A percentile compares a stretch with the other conserved stretches of the same genome.
Conservation (phyloP, 169 alveolate genomes). For the Plasmodium vivax region DNA sequence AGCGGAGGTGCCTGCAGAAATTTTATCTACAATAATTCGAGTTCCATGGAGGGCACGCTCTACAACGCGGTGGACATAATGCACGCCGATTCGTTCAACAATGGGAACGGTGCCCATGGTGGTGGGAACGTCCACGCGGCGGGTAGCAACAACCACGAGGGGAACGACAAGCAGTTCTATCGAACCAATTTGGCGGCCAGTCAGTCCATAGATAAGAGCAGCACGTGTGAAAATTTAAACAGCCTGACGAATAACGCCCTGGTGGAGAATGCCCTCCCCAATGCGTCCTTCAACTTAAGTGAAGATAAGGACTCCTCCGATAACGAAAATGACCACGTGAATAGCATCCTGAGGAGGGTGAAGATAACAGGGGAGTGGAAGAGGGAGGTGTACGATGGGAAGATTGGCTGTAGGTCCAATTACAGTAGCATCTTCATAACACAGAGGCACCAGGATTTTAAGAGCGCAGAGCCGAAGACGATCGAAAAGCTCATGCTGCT, state of each 20-base stretch:
- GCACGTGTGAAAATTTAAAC: not conserved
- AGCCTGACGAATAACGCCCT: not conserved
- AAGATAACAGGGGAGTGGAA: slow-evolving; percentile 84
- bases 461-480: slow-evolving; percentile 87
- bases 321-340: not conserved
- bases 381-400: slow-evolving; percentile 85
- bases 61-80: not conserved
- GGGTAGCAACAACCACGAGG: not conserved
- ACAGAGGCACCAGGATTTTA: slow-evolving; percentile 87
- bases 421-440: slow-evolving; percentile 88
- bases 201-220: not conserved
- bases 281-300: not conserved
- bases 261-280: not conserved
- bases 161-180: not conserved
- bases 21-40: not conserved
- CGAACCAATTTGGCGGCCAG: not conserved
- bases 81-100: not conserved
- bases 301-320: not conserved
- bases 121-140: not conserved
- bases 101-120: not conserved
- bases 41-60: not conserved
- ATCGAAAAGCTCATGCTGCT: slow-evolving; percentile 84
- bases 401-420: slow-evolving; percentile 89
- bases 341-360: not conserved
- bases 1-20: not conserved